Evolutionary conservation across 2,329 filamentous ascomycete species (phyloP).

Genomic region (Gaeumannomyces tritici): DNA sequence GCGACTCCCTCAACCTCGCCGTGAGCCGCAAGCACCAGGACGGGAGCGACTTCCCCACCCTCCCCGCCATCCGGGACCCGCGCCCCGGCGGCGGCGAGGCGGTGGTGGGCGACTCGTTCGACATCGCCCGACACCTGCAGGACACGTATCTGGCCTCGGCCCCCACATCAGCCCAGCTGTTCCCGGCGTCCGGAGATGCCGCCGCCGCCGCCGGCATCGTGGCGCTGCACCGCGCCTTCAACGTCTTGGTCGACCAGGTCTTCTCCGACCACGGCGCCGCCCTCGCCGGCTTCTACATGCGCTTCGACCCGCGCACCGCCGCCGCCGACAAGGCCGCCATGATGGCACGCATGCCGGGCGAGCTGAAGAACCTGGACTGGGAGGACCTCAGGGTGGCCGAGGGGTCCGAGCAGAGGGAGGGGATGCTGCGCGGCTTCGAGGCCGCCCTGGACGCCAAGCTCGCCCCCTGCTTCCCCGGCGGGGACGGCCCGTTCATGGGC

Average conservation of each 20-base stretch:
- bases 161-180: conserved; percentile 34
- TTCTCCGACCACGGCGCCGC: conserved; percentile 33
- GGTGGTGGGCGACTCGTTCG: conserved; percentile 52
- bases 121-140: conserved; percentile 53
- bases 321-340: conserved; percentile 36
- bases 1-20: conserved; percentile 32
- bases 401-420: conserved; percentile 1
- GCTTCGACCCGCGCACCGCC: conserved; percentile 38
- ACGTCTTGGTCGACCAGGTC: conserved; percentile 40
- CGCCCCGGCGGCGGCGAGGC: conserved; percentile 16
- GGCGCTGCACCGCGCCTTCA: conserved; percentile 34
- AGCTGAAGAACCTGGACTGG: conserved; percentile 30
- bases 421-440: conserved; percentile 1
- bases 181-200: conserved; percentile 25
- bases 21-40: conserved; percentile 45
- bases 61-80: conserved; percentile 45
- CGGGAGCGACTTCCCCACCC: conserved; percentile 48
- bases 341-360: conserved; percentile 22
- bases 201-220: conserved; percentile 25
- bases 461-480: conserved; percentile 13
- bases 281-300: conserved; percentile 31
- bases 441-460: background rate
- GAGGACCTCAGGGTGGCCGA: conserved; percentile 27
- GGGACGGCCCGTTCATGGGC: conserved; percentile 36
- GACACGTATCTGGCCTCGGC: conserved; percentile 30